phyloP scores from a whole-genome alignment of 2,329 filamentous ascomycete species.

The Aspergillus chevalieri region DNA sequence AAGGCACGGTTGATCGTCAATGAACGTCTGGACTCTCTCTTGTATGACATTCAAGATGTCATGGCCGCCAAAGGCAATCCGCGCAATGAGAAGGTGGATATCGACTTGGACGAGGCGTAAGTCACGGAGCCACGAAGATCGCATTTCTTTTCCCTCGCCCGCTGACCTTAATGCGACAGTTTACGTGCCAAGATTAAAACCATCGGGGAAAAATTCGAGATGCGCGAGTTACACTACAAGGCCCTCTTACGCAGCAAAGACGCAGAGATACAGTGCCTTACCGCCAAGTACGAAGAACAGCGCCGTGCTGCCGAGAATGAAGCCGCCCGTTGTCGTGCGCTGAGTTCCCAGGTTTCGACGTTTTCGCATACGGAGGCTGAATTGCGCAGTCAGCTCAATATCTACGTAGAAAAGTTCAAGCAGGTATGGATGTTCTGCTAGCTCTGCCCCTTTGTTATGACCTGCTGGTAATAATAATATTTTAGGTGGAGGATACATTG shows the following conservation, averaged over 20 bases:
- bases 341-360: slow-evolving; percentile 86
- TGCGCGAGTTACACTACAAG: slow-evolving; percentile 90
- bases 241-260: slow-evolving; percentile 90
- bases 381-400: slow-evolving; percentile 88
- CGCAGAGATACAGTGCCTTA: slow-evolving; percentile 86
- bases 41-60: slow-evolving; percentile 80
- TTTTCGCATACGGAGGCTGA: slow-evolving; percentile 96
- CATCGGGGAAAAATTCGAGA: slow-evolving; percentile 92
- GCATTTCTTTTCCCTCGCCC: slow-evolving; percentile 6
- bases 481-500: slow-evolving; percentile 92
- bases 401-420: slow-evolving; percentile 99
- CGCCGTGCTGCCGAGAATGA: slow-evolving; percentile 83
- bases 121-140: slow-evolving; percentile 27
- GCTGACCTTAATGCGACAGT: slow-evolving; percentile 28
- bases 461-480: slow-evolving; percentile 41
- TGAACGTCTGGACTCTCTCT: slow-evolving; percentile 70
- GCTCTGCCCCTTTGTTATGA: slow-evolving; percentile 11
- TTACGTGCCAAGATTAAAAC: slow-evolving; percentile 76
- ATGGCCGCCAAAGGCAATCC: slow-evolving; percentile 81
- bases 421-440: slow-evolving; percentile 60
- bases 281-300: slow-evolving; percentile 82
- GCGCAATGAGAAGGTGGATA: slow-evolving; percentile 71
- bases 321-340: slow-evolving; percentile 68
- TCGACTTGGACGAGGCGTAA: slow-evolving; percentile 85
- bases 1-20: slow-evolving; percentile 78